A percentile compares a stretch with the other conserved stretches of the same genome.
phyloP scores from a whole-genome alignment of 2,329 filamentous ascomycete species.

The Cladosporium austrohemisphaericum region DNA sequence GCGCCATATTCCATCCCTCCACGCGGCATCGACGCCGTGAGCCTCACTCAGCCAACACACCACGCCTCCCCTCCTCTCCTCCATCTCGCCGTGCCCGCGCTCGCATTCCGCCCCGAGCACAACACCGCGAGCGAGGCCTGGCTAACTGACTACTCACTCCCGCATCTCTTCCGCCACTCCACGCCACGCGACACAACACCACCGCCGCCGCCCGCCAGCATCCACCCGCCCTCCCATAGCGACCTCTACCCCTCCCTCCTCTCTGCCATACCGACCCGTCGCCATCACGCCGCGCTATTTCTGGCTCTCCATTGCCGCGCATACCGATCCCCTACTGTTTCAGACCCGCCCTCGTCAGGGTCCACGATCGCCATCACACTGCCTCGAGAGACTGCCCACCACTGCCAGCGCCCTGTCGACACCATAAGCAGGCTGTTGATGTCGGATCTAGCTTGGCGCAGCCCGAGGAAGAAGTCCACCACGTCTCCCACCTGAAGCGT shows the following conservation, averaged over 20 bases:
- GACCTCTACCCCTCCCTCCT: slow-evolving; percentile 2
- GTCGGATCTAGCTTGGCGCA: slow-evolving; percentile 12
- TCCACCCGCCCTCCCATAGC: not conserved
- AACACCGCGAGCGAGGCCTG: too few relatives aligned
- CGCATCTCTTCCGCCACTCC: slow-evolving; percentile 1
- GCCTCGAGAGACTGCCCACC: too few relatives aligned
- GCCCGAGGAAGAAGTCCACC: slow-evolving; percentile 13
- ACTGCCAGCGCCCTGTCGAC: not conserved
- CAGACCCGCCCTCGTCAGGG: slow-evolving; percentile 10
- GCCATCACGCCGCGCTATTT: slow-evolving; percentile 8
- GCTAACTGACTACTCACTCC: too few relatives aligned
- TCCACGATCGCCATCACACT: slow-evolving; percentile 10
- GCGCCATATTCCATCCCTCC: too few relatives aligned
- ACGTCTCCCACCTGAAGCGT: slow-evolving; percentile 10
- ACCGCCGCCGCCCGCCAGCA: not conserved
- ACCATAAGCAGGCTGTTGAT: slow-evolving; percentile 8
- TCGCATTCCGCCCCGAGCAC: not conserved
- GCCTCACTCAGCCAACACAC: too few relatives aligned
- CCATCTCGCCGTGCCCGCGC: not conserved
- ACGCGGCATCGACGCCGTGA: too few relatives aligned
- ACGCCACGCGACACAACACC: slow-evolving; percentile 5
- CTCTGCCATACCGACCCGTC: slow-evolving; percentile 5
- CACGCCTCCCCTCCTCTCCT: not conserved
- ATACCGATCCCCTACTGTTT: slow-evolving; percentile 12
- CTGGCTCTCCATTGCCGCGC: slow-evolving; percentile 12